These are phyloP conservation scores for Pythium biforme DNA, from an alignment of 352 stramenopile genomes.

Conservation along the genomic window DNA sequence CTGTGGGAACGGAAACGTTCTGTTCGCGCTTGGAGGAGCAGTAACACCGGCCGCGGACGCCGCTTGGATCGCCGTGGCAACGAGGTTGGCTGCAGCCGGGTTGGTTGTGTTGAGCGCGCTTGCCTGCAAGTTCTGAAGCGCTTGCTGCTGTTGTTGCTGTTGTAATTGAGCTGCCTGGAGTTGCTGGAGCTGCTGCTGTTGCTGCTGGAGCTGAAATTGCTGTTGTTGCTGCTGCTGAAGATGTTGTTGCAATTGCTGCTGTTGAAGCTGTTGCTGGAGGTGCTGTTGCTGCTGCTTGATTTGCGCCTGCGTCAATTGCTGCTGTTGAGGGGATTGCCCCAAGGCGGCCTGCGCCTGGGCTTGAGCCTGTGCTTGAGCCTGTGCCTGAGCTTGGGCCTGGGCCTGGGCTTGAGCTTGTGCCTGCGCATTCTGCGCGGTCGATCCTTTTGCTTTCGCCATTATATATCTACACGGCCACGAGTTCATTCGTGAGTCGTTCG, in stretches of 20 bases:
- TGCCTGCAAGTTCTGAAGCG: constrained; percentile 26
- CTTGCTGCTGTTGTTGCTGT: constrained; percentile 32
- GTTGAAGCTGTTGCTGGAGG: constrained; percentile 22
- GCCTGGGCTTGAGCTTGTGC: background rate
- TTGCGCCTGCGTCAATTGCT: background rate
- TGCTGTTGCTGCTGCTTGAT: constrained; percentile 26
- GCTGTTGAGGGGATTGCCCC: background rate
- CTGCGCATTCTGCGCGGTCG: background rate
- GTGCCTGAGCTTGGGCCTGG: background rate
- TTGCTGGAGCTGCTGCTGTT: constrained; percentile 36
- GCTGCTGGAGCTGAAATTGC: constrained; percentile 31
- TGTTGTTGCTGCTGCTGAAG: constrained; percentile 31
- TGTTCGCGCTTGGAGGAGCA: constrained; percentile 18
- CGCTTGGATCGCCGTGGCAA: constrained; percentile 34
- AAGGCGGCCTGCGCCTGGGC: background rate
- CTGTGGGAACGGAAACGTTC: constrained; percentile 55
- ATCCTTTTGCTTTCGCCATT: constrained; percentile 3
- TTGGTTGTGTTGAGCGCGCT: constrained; percentile 13
- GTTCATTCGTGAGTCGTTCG: background rate
- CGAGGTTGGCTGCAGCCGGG: constrained; percentile 22
- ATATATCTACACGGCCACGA: background rate
- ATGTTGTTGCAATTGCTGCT: constrained; percentile 32
- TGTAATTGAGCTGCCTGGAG: constrained; percentile 24
- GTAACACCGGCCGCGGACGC: constrained; percentile 7
- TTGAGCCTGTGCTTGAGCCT: background rate